Evolutionary conservation across 2,329 filamentous ascomycete species (phyloP).

Genomic region (Lasiodiplodia gonubiensis): DNA sequence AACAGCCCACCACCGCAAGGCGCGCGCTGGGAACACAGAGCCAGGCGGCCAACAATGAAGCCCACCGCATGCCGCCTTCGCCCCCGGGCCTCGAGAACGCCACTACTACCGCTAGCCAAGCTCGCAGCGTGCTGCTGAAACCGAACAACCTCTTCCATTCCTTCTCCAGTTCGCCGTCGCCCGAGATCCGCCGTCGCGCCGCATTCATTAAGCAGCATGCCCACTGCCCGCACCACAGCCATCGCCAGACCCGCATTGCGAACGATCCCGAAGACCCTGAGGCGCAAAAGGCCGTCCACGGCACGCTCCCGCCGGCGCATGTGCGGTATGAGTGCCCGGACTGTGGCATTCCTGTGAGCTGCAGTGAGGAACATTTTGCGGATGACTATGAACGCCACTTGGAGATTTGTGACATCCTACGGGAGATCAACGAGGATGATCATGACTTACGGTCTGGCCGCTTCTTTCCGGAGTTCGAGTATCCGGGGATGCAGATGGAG

Average conservation of each 20-base stretch:
- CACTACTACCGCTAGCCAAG: conserved; percentile 33
- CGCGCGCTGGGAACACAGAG: conserved; percentile 17
- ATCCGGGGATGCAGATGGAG: conserved; percentile 86
- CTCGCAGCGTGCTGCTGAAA: conserved; percentile 55
- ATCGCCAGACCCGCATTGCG: conserved; percentile 75
- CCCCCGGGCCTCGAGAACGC: conserved; percentile 34
- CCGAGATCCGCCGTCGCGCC: conserved; percentile 84
- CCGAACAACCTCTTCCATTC: conserved; percentile 91
- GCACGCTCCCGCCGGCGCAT: conserved; percentile 72
- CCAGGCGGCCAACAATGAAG: conserved; percentile 34
- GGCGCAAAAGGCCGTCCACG: conserved; percentile 61
- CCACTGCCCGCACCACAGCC: conserved; percentile 88
- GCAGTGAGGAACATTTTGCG: conserved; percentile 92
- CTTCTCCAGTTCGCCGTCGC: conserved; percentile 85
- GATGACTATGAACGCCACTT: conserved; percentile 94
- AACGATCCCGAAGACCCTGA: conserved; percentile 69
- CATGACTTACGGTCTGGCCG: conserved; percentile 91
- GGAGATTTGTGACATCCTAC: conserved; percentile 87
- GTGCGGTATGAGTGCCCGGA: conserved; percentile 95
- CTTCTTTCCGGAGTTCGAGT: conserved; percentile 92
- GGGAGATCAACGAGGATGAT: conserved; percentile 97
- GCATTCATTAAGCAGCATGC: conserved; percentile 93
- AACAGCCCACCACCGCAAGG: conserved; percentile 36
- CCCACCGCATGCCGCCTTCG: conserved; percentile 45
- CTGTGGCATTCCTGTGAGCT: conserved; percentile 92